Conservation (phyloP, 2,329 filamentous ascomycete species). For the Epichloe gansuensis region DNA sequence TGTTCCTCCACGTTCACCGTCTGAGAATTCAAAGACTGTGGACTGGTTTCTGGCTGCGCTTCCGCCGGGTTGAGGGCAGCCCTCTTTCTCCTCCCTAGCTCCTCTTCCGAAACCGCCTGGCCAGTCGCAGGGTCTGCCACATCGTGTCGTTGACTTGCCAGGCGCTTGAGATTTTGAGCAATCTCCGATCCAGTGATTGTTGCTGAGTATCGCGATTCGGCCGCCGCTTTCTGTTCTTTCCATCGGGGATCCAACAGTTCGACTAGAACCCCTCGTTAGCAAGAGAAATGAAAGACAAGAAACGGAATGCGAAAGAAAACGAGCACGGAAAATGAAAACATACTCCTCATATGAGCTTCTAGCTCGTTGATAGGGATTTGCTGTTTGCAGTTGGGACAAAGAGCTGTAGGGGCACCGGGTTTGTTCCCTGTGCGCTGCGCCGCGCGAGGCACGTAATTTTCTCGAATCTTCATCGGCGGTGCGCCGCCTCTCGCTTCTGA, state of each 20-base stretch:
- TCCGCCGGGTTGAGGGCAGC: slow-evolving; percentile 54
- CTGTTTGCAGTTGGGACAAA: slow-evolving; percentile 90
- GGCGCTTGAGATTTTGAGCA: slow-evolving; percentile 87
- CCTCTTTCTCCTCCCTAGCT: slow-evolving; percentile 61
- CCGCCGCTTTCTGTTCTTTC: slow-evolving; percentile 90
- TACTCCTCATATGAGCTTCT: slow-evolving; percentile 82
- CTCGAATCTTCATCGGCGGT: slow-evolving; percentile 75
- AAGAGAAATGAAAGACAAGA: background rate
- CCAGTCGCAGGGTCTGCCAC: slow-evolving; percentile 69
- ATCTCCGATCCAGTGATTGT: slow-evolving; percentile 80
- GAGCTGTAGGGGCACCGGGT: slow-evolving; percentile 50
- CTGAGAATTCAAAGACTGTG: slow-evolving; percentile 43
- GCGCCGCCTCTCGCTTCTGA: slow-evolving; percentile 59
- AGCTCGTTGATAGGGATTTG: slow-evolving; percentile 78
- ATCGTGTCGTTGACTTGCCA: slow-evolving; percentile 78
- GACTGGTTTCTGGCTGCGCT: slow-evolving; percentile 48
- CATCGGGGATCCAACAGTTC: slow-evolving; percentile 87
- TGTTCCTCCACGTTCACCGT: slow-evolving; percentile 75
- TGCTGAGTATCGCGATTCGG: slow-evolving; percentile 70
- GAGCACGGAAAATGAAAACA: slow-evolving; percentile 14
- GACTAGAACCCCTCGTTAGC: slow-evolving; percentile 35
- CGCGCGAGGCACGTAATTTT: slow-evolving; percentile 81
- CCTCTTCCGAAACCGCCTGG: slow-evolving; percentile 58
- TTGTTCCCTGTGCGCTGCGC: slow-evolving; percentile 58
- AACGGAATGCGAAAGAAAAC: background rate